Base-by-base conservation (phyloP, 202 grass and related monocot genomes). In the Dendrocalamus latiflorus region DNA sequence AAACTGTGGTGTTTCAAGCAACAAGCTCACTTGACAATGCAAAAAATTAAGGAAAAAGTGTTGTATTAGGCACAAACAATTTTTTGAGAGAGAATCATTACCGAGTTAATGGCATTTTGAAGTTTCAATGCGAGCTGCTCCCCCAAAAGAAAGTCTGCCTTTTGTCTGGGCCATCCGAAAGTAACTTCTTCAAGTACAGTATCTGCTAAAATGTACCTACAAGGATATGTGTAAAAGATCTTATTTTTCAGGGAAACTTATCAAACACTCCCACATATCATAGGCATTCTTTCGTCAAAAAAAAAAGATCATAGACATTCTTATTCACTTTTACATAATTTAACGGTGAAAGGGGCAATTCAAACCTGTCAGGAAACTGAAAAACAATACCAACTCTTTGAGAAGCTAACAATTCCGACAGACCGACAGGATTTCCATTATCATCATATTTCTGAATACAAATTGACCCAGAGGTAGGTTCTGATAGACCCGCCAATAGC, bases 341-440 rank as follows among this genome's bases (percentile, higher is more conserved):
- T 34, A 65, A 70, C 20, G 0, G 1, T 70, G 26, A 42, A 62
- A 59, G 30, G 26, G 77, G 68, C 26, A 83, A 25, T 51, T 62
- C 70, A 75, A 79, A 98, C 87, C 93, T 98, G 70, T 98, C 91
- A 72, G 93, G 91, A 93, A 98, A 98, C 85, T 98, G 93, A 88
- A 98, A 95, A 60, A 98, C 93, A 49, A 98, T 95, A 75, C 91
- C 95, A 83, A 90, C 91, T 79, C 74, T 89, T 87, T 92, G 77
- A 81, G 91, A 80, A 59, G 76, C 81, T 79, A 95, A 87, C 28
- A 78, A 14, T 85, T 95, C 68, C 26, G 89, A 50, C 1, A 58
- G 71, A 53, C 85, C 68, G 33, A 67, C 76, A 58, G 65, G 80
- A 34, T 74, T 89, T 75, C 91, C 89, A 82, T 60, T 88, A 47